Percentiles rank a stretch among this genome's conserved stretches.
Conservation (phyloP, 148 eudicot genomes). For the Camellia lanceoleosa region DNA sequence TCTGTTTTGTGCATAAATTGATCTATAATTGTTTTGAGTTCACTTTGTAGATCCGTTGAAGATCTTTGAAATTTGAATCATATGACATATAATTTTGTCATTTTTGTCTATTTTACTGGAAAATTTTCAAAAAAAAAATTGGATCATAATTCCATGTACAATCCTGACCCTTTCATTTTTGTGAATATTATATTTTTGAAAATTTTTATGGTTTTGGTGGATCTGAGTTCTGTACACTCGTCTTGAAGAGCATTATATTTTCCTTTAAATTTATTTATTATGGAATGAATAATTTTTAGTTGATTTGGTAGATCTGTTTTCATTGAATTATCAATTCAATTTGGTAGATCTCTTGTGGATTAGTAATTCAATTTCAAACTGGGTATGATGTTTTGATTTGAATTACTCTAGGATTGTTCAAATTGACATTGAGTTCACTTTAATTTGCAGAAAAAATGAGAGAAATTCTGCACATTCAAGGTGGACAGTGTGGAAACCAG, state of each 20-base stretch:
- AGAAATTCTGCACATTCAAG: neutral
- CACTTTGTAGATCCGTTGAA: neutral
- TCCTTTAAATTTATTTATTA: too few species aligned
- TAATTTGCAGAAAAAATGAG: neutral
- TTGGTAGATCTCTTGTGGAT: too few species aligned
- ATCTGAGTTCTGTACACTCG: neutral
- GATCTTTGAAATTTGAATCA: neutral
- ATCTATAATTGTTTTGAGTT: neutral
- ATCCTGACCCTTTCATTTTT: too few species aligned
- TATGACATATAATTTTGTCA: neutral
- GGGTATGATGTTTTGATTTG: neutral
- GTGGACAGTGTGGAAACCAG: conserved; percentile 4
- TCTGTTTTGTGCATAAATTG: neutral
- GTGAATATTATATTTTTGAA: neutral
- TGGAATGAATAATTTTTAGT: too few species aligned
- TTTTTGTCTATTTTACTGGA: neutral
- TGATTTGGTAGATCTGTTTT: too few species aligned
- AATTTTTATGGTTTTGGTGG: neutral
- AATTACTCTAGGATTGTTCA: neutral
- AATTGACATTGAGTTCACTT: neutral
- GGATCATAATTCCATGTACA: neutral
- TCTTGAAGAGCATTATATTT: too few species aligned
- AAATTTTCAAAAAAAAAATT: too few species aligned
- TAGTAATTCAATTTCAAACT: neutral
- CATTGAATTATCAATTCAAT: too few species aligned